Conservation (phyloP, 148 eudicot species). For the Talinum fruticosum region DNA sequence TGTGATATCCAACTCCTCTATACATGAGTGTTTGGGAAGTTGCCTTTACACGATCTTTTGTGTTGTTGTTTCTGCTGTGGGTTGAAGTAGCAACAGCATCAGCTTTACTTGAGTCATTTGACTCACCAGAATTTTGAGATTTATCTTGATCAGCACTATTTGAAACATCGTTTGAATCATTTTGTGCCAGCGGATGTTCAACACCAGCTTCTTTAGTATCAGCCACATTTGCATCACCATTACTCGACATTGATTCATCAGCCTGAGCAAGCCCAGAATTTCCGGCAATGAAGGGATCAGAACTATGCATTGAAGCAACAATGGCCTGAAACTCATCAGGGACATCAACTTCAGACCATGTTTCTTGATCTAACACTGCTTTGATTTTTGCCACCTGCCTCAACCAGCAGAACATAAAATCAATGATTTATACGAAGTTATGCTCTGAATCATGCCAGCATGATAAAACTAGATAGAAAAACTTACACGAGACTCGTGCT, state of each 20-base stretch:
- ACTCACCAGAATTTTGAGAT: conserved; percentile 30
- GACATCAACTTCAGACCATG: conserved; percentile 95
- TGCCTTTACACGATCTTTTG: conserved; percentile 56
- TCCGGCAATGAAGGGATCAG: conserved; percentile 42
- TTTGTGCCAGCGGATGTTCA: conserved; percentile 35
- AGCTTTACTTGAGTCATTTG: conserved; percentile 34
- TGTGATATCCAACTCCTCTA: conserved; percentile 84
- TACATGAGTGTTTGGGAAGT: conserved; percentile 55
- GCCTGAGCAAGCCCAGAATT: conserved; percentile 29
- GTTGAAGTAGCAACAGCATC: conserved; percentile 34
- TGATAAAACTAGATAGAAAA: conserved; percentile 8
- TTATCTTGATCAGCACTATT: conserved; percentile 25
- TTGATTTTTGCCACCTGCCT: conserved; percentile 78
- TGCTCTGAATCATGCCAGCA: not conserved
- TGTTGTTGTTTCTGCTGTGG: conserved; percentile 39
- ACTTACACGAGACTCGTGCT: conserved; percentile 93
- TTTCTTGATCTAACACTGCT: conserved; percentile 96
- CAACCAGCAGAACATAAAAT: conserved; percentile 25
- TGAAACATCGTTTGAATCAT: conserved; percentile 39
- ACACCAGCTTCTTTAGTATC: conserved; percentile 33
- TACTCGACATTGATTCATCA: conserved; percentile 33
- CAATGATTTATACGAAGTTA: conserved; percentile 10
- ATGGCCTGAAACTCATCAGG: conserved; percentile 95
- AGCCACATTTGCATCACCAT: conserved; percentile 31
- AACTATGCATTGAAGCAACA: conserved; percentile 53